phyloP scores from a whole-genome alignment of 2,329 filamentous ascomycete species.

The Canariomyces notabilis region DNA sequence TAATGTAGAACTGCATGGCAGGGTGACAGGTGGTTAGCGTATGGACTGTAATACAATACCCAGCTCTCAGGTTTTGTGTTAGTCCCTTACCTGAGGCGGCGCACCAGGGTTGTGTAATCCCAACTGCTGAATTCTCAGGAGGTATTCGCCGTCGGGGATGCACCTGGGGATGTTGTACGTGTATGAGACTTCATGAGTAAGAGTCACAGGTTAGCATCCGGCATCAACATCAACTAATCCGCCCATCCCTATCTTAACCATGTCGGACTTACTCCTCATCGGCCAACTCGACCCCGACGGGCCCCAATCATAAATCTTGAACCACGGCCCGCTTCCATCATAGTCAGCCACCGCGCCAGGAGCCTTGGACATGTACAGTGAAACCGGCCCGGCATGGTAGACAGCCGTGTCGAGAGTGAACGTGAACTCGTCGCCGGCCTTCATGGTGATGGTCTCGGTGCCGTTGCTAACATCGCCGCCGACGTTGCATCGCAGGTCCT shows the following conservation, averaged over 20 bases:
- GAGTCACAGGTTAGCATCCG: neutral
- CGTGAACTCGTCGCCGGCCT: conserved; percentile 36
- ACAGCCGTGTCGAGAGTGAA: conserved; percentile 38
- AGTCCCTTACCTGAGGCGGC: conserved; percentile 15
- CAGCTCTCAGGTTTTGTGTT: too few relatives aligned
- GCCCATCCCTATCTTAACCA: neutral
- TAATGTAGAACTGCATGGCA: conserved; percentile 46
- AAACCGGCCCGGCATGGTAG: conserved; percentile 40
- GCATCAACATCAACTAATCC: neutral
- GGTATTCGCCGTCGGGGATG: conserved; percentile 54
- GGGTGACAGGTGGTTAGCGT: too few relatives aligned
- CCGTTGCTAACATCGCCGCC: conserved; percentile 32
- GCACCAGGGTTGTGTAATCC: conserved; percentile 49
- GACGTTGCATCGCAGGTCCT: conserved; percentile 36
- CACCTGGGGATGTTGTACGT: conserved; percentile 43
- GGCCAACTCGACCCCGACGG: conserved; percentile 21
- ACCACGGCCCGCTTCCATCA: conserved; percentile 39
- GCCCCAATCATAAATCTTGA: conserved; percentile 38
- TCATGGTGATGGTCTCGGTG: conserved; percentile 34
- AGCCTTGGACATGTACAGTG: conserved; percentile 40
- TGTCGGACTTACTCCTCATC: conserved; percentile 21
- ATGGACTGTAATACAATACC: too few relatives aligned
- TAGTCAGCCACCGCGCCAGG: conserved; percentile 33
- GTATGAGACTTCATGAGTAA: conserved; percentile 28
- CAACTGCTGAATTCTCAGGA: conserved; percentile 55